These are phyloP conservation scores for Aspergillus persii DNA, from an alignment of 2,329 filamentous ascomycete genomes.

Conservation along the genomic window DNA sequence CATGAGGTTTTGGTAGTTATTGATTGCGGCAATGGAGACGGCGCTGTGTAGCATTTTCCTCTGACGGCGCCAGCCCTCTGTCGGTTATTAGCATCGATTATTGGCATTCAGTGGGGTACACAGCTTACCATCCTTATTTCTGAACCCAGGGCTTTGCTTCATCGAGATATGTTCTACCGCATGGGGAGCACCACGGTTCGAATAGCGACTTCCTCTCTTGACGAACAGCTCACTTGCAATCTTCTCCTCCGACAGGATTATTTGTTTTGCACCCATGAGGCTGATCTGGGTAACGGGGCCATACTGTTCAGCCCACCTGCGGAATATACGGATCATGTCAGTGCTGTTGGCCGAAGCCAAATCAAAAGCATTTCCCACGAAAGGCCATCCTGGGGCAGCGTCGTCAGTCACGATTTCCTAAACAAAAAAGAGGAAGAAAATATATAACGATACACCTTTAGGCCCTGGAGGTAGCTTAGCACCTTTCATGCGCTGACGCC, in stretches of 20 bases:
- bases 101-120: not conserved
- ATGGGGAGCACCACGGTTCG: constrained; percentile 5
- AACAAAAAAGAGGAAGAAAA: not conserved
- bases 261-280: constrained; percentile 4
- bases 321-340: not conserved
- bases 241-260: constrained; percentile 2
- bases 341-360: not conserved
- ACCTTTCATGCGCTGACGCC: not conserved
- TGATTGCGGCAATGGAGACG: constrained; percentile 1
- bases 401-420: not conserved
- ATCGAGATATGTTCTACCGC: constrained; percentile 7
- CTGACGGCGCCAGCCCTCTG: constrained; percentile 7
- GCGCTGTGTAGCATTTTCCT: constrained; percentile 5
- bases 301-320: constrained; percentile 2
- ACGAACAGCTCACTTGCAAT: constrained; percentile 5
- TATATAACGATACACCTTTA: not conserved
- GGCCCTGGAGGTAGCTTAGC: not conserved
- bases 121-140: constrained; percentile 2
- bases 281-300: constrained; percentile 5
- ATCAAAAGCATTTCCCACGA: not conserved
- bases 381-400: not conserved
- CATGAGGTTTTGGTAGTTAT: constrained; percentile 5
- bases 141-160: constrained; percentile 6
- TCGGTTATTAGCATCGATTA: not conserved
- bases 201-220: constrained; percentile 3